Conservation (phyloP, 257 asterid genomes). For the Pogostemon cablin region DNA sequence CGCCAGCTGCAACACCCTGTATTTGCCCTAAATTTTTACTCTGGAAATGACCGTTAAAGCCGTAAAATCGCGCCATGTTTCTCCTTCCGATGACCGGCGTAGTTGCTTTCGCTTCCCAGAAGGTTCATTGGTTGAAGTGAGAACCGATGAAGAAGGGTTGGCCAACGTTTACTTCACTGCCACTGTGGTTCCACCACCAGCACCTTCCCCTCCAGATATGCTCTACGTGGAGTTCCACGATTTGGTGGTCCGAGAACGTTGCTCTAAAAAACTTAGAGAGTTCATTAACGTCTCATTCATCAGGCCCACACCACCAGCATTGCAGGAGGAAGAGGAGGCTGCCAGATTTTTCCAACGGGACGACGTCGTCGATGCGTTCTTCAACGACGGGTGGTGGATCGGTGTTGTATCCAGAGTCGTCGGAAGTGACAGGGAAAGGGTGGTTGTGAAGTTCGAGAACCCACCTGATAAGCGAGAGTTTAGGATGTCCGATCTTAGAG, state of each 20-base stretch:
- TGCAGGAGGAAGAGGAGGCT: conserved; percentile 1
- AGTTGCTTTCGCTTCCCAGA: conserved; percentile 16
- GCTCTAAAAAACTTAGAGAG: conserved; percentile 41
- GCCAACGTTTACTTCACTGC: conserved; percentile 45
- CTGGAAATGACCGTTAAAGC: neutral
- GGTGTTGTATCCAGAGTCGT: conserved; percentile 49
- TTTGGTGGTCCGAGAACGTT: conserved; percentile 39
- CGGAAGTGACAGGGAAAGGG: conserved; percentile 30
- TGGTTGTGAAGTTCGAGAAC: conserved; percentile 43
- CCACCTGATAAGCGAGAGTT: conserved; percentile 62
- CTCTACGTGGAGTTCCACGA: conserved; percentile 47
- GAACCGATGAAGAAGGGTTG: conserved; percentile 50
- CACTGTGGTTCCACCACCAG: conserved; percentile 33
- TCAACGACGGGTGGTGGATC: conserved; percentile 70
- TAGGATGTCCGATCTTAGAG: conserved; percentile 47
- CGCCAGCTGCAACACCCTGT: neutral
- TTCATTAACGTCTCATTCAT: conserved; percentile 32
- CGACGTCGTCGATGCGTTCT: conserved; percentile 63
- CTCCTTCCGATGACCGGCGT: conserved; percentile 5
- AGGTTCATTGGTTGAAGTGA: conserved; percentile 49
- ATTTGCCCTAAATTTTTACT: neutral
- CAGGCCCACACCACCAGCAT: conserved; percentile 53
- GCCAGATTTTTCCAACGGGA: conserved; percentile 26
- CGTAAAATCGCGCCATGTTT: neutral
- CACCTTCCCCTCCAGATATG: neutral